Conservation (phyloP, 148 eudicot species). For the Camellia sinensis region DNA sequence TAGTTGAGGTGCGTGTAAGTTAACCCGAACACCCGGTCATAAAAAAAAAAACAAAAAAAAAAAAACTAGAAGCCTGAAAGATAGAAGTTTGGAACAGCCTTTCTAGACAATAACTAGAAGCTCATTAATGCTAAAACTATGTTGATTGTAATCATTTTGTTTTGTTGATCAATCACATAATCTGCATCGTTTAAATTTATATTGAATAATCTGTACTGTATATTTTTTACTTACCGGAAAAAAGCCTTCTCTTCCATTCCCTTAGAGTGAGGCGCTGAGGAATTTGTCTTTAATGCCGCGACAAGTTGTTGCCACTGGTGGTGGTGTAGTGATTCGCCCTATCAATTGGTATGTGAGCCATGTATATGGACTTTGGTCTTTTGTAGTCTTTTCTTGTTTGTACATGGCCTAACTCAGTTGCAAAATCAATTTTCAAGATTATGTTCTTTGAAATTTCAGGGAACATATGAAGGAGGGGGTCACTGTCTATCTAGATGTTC, state of each 20-base stretch:
- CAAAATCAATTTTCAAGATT: not conserved
- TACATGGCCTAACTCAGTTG: not conserved
- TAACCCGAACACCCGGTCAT: no score
- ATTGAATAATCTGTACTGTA: not conserved
- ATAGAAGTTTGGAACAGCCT: no score
- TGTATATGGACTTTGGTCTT: not conserved
- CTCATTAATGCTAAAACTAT: not conserved
- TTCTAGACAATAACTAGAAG: not conserved
- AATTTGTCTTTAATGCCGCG: conserved; percentile 10
- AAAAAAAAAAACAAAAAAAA: no score
- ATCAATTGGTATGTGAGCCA: conserved; percentile 18
- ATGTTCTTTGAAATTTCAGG: conserved; percentile 15
- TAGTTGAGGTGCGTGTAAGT: no score
- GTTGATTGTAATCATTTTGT: not conserved
- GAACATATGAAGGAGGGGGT: conserved; percentile 29
- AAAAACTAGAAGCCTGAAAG: no score
- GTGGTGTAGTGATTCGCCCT: conserved; percentile 19
- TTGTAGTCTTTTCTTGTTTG: not conserved
- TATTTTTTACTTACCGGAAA: not conserved
- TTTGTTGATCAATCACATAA: not conserved
- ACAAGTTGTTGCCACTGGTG: conserved; percentile 23
- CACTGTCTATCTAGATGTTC: conserved; percentile 27
- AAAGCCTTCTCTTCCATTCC: not conserved
- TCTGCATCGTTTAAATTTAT: not conserved
- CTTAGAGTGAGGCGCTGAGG: conserved; percentile 18